phyloP scores from a whole-genome alignment of 2,329 filamentous ascomycete species.

The Tolypocladium cylindrosporum region DNA sequence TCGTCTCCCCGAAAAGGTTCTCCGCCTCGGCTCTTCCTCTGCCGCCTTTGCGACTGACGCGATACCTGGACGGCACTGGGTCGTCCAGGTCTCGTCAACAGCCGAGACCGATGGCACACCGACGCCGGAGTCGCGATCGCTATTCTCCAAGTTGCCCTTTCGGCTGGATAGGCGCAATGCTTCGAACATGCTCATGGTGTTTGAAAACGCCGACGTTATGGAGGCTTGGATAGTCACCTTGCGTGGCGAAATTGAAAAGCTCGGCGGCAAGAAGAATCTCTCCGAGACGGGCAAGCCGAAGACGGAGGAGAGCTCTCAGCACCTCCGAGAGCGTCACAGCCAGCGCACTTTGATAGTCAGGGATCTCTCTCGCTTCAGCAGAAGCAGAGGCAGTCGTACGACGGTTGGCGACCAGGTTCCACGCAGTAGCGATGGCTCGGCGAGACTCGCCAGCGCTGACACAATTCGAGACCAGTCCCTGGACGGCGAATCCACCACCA shows the following conservation, averaged over 20 bases:
- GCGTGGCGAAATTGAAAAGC: constrained; percentile 57
- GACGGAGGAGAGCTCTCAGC: constrained; percentile 22
- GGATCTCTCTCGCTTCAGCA: constrained; percentile 33
- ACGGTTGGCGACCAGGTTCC: not conserved
- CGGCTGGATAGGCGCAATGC: constrained; percentile 46
- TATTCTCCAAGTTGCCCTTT: constrained; percentile 56
- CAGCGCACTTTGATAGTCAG: constrained; percentile 37
- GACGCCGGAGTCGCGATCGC: constrained; percentile 43
- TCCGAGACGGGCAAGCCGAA: constrained; percentile 50
- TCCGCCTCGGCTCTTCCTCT: constrained; percentile 63
- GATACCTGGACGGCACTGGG: constrained; percentile 72
- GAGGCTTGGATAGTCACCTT: constrained; percentile 63
- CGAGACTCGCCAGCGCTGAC: constrained; percentile 11
- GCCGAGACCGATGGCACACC: constrained; percentile 48
- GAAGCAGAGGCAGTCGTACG: constrained; percentile 1
- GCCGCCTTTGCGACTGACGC: constrained; percentile 73
- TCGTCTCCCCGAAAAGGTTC: constrained; percentile 61
- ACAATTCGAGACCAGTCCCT: constrained; percentile 28
- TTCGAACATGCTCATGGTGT: constrained; percentile 60
- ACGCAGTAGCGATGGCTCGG: constrained; percentile 5
- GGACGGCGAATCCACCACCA: constrained; percentile 47
- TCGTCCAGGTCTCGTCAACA: constrained; percentile 62
- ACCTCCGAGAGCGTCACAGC: constrained; percentile 28
- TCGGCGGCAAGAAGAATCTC: constrained; percentile 56
- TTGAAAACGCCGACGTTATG: constrained; percentile 65